Evolutionary conservation across 371 early-diverging fungal species (phyloP).

Genomic region (Mortierella polycephala): DNA sequence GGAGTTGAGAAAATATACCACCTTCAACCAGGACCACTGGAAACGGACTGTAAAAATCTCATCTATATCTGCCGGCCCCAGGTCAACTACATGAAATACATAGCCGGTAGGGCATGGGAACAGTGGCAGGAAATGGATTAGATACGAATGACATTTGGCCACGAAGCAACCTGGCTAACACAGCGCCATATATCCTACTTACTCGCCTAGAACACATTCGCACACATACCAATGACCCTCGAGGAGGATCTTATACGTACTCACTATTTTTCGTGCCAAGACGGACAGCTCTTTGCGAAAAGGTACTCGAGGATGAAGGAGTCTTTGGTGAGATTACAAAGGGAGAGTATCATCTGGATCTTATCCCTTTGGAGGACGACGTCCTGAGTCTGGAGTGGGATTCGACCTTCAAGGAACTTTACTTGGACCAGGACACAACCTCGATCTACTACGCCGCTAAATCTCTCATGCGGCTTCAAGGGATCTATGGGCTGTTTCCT

Average conservation of each 20-base stretch:
- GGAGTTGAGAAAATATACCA: constrained; percentile 94
- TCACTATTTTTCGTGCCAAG: constrained; percentile 91
- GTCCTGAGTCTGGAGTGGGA: constrained; percentile 90
- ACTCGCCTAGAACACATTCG: constrained; percentile 46
- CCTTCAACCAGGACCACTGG: constrained; percentile 70
- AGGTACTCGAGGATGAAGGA: constrained; percentile 89
- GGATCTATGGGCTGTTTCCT: constrained; percentile 88
- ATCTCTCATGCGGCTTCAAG: constrained; percentile 88
- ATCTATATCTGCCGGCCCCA: constrained; percentile 89
- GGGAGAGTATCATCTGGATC: constrained; percentile 89
- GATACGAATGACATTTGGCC: background rate
- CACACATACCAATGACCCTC: constrained; percentile 38
- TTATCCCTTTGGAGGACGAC: constrained; percentile 92
- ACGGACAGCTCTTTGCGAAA: constrained; percentile 87
- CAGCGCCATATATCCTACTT: background rate
- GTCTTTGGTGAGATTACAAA: constrained; percentile 88
- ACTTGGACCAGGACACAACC: constrained; percentile 82
- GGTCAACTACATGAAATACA: constrained; percentile 78
- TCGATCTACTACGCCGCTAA: constrained; percentile 82
- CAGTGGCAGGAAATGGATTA: too few species aligned
- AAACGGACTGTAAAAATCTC: constrained; percentile 76
- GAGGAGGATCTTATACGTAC: constrained; percentile 51
- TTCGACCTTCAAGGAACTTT: constrained; percentile 83
- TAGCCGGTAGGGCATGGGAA: constrained; percentile 72
- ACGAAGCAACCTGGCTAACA: background rate